phyloP scores from a whole-genome alignment of 139 green algal species.

The Chlorella sp. region DNA sequence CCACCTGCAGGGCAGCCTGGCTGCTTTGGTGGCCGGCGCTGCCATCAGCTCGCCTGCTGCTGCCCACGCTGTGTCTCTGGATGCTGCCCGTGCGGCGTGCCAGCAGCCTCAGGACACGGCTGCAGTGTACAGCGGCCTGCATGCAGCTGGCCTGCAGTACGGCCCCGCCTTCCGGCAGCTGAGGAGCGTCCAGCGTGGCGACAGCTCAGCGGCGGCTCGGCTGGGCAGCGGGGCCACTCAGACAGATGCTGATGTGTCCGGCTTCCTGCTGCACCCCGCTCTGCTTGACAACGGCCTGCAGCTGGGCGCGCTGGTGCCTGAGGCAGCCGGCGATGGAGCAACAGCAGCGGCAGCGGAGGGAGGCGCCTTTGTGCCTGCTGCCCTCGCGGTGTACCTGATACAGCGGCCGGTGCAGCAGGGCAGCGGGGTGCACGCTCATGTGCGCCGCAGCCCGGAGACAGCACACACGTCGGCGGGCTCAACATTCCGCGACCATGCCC shows the following conservation, averaged over 20 bases:
- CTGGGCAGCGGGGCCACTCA: not conserved
- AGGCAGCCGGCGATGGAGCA: constrained; percentile 3
- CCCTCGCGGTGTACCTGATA: constrained; percentile 43
- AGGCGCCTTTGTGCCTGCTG: constrained; percentile 59
- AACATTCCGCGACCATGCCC: constrained; percentile 44
- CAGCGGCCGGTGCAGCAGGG: constrained; percentile 18
- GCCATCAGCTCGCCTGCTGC: not conserved
- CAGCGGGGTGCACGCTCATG: not conserved
- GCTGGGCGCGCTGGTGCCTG: constrained; percentile 57
- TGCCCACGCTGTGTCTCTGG: constrained; percentile 14
- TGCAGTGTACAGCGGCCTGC: constrained; percentile 55
- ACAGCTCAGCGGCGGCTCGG: constrained; percentile 44
- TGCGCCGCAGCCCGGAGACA: constrained; percentile 16
- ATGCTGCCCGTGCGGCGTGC: constrained; percentile 53
- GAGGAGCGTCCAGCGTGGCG: constrained; percentile 6
- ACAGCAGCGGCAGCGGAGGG: not conserved
- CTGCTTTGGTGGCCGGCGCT: not conserved
- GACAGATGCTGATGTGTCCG: constrained; percentile 24
- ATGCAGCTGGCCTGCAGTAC: constrained; percentile 70
- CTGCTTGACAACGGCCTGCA: constrained; percentile 57
- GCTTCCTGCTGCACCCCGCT: constrained; percentile 48
- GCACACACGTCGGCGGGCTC: not conserved
- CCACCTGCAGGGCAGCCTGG: constrained; percentile 5
- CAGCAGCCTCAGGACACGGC: constrained; percentile 30
- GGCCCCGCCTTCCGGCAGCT: constrained; percentile 60